phyloP scores from a whole-genome alignment of 1,139 yeast species.

The Zygoascus hellenicus region DNA sequence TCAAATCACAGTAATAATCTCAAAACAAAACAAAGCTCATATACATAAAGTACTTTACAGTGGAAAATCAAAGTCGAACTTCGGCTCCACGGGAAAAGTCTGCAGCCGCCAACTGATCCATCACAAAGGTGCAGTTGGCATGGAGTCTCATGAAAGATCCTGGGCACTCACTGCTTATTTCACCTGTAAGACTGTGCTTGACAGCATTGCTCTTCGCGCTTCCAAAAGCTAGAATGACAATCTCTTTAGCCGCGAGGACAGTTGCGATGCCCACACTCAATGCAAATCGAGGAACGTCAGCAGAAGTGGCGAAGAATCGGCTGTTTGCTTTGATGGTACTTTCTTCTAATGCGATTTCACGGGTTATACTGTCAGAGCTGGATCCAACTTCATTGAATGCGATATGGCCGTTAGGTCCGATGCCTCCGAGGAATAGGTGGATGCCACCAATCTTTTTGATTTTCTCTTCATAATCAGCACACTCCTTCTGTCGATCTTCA shows the following conservation, averaged over 20 bases:
- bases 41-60: constrained; percentile 15
- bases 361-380: constrained; percentile 42
- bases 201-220: constrained; percentile 27
- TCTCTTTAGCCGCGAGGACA: constrained; percentile 53
- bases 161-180: constrained; percentile 26
- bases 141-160: constrained; percentile 28
- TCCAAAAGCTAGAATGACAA: constrained; percentile 36
- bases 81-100: constrained; percentile 13
- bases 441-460: constrained; percentile 49
- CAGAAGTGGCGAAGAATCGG: constrained; percentile 45
- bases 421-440: constrained; percentile 54
- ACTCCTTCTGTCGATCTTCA: constrained; percentile 43
- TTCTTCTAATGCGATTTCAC: constrained; percentile 46
- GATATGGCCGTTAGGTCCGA: constrained; percentile 62
- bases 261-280: constrained; percentile 59
- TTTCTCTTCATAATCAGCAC: constrained; percentile 46
- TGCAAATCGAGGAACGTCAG: constrained; percentile 50
- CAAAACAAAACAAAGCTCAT: background rate
- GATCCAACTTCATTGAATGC: constrained; percentile 63
- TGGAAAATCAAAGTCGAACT: constrained; percentile 10
- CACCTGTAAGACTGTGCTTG: constrained; percentile 22
- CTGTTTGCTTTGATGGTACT: constrained; percentile 54
- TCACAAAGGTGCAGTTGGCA: constrained; percentile 21
- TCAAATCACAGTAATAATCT: constrained; percentile 7
- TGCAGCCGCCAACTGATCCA: constrained; percentile 23